Conservation (phyloP, 352 stramenopile genomes). For the Lagenidium giganteum region DNA sequence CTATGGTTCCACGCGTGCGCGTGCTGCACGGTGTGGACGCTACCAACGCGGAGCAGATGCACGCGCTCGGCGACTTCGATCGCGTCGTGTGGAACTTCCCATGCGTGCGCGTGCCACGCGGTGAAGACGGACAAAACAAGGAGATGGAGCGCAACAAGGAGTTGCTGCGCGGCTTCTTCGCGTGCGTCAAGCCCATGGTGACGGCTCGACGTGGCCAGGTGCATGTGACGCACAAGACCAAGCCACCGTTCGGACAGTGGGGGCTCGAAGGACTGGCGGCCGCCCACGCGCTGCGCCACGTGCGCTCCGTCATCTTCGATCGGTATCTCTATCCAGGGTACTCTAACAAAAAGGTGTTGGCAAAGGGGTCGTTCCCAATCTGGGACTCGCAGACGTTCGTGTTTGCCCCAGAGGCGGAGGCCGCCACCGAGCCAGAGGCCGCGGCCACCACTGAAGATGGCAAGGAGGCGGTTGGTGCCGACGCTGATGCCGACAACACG, state of each 20-base stretch:
- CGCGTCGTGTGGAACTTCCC: slow-evolving; percentile 97
- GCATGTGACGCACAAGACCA: slow-evolving; percentile 96
- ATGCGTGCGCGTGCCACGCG: slow-evolving; percentile 84
- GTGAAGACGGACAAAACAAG: slow-evolving; percentile 95
- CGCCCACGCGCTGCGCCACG: slow-evolving; percentile 35
- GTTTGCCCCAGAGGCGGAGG: slow-evolving; percentile 54
- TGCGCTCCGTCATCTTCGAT: slow-evolving; percentile 91
- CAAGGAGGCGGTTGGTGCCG: slow-evolving; percentile 9
- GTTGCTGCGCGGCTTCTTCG: slow-evolving; percentile 89
- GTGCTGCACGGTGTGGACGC: slow-evolving; percentile 91
- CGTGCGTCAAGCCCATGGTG: slow-evolving; percentile 41
- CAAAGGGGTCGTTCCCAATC: slow-evolving; percentile 94
- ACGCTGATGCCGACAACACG: slow-evolving; percentile 1
- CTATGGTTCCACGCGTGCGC: slow-evolving; percentile 46
- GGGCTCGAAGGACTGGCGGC: slow-evolving; percentile 67
- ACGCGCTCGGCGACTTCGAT: slow-evolving; percentile 76
- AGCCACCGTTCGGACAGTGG: slow-evolving; percentile 87
- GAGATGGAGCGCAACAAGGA: slow-evolving; percentile 95
- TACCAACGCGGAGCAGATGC: slow-evolving; percentile 75
- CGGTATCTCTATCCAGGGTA: slow-evolving; percentile 90
- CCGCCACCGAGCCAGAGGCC: too few species aligned
- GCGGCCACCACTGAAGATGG: too few species aligned
- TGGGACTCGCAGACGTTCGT: slow-evolving; percentile 95
- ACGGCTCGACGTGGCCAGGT: slow-evolving; percentile 80
- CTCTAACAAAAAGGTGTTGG: slow-evolving; percentile 94